Percentiles rank a stretch among this genome's conserved stretches.
phyloP scores from a whole-genome alignment of 1,139 yeast genomes.

The Hansenula lynferdii region DNA sequence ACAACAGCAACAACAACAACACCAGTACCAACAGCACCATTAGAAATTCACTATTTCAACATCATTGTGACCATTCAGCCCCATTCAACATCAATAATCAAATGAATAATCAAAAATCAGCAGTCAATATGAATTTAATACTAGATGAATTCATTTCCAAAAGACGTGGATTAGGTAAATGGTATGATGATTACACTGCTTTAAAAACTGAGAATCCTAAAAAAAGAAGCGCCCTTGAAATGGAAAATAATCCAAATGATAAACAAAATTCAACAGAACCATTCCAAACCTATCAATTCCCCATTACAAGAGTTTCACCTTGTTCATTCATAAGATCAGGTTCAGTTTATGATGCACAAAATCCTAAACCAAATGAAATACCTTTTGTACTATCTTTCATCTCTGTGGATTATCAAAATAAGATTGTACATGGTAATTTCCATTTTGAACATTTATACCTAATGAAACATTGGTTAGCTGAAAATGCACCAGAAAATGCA shows the following conservation, averaged over 20 bases:
- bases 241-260: neutral
- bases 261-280: neutral
- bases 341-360: neutral
- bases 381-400: neutral
- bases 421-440: neutral
- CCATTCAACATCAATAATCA: neutral
- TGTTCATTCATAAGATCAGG: conserved; percentile 1
- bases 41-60: neutral
- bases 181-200: conserved; percentile 2
- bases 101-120: too few relatives aligned
- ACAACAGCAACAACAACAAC: neutral
- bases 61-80: neutral
- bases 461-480: conserved; percentile 1
- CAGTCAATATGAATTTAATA: neutral
- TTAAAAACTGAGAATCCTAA: conserved; percentile 4
- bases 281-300: neutral
- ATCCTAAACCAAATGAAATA: neutral
- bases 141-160: neutral
- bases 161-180: conserved; percentile 7
- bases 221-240: neutral
- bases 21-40: neutral
- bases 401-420: neutral
- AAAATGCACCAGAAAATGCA: neutral
- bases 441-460: conserved; percentile 1
- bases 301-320: neutral